These are phyloP conservation scores for Hypoxylon sp. DNA, from an alignment of 2,329 filamentous ascomycete species.

Conservation along the genomic window DNA sequence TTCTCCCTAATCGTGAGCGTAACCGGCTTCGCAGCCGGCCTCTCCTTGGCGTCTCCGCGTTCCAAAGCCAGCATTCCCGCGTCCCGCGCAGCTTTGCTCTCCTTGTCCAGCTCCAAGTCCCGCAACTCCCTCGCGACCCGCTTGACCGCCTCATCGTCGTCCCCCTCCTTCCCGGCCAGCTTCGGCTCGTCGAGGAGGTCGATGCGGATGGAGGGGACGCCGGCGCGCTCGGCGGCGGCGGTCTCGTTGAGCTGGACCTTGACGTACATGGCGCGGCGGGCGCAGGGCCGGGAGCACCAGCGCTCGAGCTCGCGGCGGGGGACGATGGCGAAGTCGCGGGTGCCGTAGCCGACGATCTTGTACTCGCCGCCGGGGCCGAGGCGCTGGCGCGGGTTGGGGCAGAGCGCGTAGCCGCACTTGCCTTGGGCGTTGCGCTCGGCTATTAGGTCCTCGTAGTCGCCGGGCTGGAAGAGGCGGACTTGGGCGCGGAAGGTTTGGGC, in stretches of 20 bases:
- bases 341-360: constrained; percentile 70
- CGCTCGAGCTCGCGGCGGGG: constrained; percentile 79
- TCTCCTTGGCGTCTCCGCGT: constrained; percentile 49
- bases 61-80: constrained; percentile 50
- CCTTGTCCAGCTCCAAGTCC: constrained; percentile 60
- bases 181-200: constrained; percentile 76
- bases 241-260: constrained; percentile 89
- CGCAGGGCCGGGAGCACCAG: constrained; percentile 88
- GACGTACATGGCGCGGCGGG: constrained; percentile 83
- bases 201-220: constrained; percentile 67
- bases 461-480: constrained; percentile 81
- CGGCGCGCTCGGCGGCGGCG: constrained; percentile 84
- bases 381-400: constrained; percentile 72
- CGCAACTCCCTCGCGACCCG: constrained; percentile 54
- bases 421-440: constrained; percentile 88
- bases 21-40: constrained; percentile 52
- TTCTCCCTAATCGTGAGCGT: constrained; percentile 67
- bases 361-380: constrained; percentile 72
- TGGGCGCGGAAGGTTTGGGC: constrained; percentile 73
- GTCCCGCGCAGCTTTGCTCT: constrained; percentile 46
- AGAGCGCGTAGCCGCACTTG: constrained; percentile 87
- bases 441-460: constrained; percentile 90
- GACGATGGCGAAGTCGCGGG: constrained; percentile 74
- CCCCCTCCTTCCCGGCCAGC: constrained; percentile 58
- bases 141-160: constrained; percentile 59